These are phyloP conservation scores for Puccinellia tenuiflora DNA, from an alignment of 176 grass and related monocot genomes.

Conservation along the genomic window DNA sequence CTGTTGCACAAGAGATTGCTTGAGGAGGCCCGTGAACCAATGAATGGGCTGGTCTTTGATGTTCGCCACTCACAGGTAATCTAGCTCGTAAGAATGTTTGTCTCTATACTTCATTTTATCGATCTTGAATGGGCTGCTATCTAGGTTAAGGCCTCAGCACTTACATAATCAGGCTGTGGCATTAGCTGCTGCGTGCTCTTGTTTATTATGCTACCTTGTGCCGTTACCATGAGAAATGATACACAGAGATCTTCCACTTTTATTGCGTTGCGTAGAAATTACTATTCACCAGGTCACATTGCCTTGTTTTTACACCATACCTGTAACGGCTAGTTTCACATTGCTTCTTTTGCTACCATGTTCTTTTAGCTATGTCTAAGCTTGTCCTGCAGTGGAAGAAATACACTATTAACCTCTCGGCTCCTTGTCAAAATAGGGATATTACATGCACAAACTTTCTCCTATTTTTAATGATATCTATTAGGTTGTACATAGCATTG, in stretches of 20 bases:
- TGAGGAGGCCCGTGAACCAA: conserved; percentile 61
- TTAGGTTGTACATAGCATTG: no score
- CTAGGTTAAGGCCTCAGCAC: background rate
- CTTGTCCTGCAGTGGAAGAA: background rate
- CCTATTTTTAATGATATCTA: background rate
- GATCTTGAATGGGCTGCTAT: background rate
- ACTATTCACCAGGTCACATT: background rate
- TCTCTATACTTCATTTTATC: background rate
- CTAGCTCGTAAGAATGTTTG: background rate
- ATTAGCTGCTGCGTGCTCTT: background rate
- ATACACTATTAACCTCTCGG: background rate
- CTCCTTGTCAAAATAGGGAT: background rate
- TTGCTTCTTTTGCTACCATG: background rate
- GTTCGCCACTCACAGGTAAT: conserved; percentile 62
- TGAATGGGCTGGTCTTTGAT: conserved; percentile 71
- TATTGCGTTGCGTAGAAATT: background rate
- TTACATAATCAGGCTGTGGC: background rate
- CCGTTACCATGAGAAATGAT: background rate
- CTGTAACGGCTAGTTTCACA: background rate
- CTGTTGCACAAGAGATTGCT: conserved; percentile 82
- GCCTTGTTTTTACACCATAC: background rate
- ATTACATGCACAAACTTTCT: background rate
- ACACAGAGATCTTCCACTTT: background rate
- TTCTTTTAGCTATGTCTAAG: background rate
- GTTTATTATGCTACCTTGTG: background rate